Conservation (phyloP, 164 flowering plant genomes). For the Cinnamomum micranthum region DNA sequence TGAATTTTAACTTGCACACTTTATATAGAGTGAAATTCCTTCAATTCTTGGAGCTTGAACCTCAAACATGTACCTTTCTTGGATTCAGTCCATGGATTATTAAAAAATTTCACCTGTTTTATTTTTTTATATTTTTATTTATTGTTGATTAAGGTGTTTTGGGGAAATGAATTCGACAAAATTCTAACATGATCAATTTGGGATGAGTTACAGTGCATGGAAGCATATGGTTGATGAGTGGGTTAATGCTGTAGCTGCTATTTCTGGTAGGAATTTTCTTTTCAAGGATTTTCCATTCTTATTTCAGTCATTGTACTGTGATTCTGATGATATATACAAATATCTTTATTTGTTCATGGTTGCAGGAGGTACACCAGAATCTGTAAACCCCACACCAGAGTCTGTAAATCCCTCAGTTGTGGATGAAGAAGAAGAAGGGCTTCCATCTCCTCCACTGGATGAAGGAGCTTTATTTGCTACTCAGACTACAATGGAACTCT, state of each 20-base stretch:
- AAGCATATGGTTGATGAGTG: slow-evolving; percentile 72
- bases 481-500: slow-evolving; percentile 61
- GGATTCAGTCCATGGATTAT: too few relatives aligned
- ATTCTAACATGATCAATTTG: slow-evolving; percentile 32
- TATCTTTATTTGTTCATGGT: neutral
- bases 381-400: slow-evolving; percentile 77
- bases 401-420: slow-evolving; percentile 74
- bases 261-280: slow-evolving; percentile 33
- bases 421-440: slow-evolving; percentile 69
- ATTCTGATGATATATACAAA: neutral
- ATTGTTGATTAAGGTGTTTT: slow-evolving; percentile 53
- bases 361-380: slow-evolving; percentile 41
- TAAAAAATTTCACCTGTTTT: too few relatives aligned
- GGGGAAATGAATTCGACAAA: slow-evolving; percentile 94
- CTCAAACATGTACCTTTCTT: too few relatives aligned
- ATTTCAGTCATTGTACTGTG: neutral
- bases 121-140: neutral
- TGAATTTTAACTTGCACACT: too few relatives aligned
- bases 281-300: neutral
- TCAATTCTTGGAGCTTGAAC: too few relatives aligned
- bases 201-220: slow-evolving; percentile 60
- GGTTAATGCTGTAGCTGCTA: slow-evolving; percentile 45
- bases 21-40: too few relatives aligned
- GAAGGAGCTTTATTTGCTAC: slow-evolving; percentile 65
- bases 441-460: slow-evolving; percentile 95